Conservation (phyloP, 2,329 filamentous ascomycete genomes). For the Cladophialophora carrionii region DNA sequence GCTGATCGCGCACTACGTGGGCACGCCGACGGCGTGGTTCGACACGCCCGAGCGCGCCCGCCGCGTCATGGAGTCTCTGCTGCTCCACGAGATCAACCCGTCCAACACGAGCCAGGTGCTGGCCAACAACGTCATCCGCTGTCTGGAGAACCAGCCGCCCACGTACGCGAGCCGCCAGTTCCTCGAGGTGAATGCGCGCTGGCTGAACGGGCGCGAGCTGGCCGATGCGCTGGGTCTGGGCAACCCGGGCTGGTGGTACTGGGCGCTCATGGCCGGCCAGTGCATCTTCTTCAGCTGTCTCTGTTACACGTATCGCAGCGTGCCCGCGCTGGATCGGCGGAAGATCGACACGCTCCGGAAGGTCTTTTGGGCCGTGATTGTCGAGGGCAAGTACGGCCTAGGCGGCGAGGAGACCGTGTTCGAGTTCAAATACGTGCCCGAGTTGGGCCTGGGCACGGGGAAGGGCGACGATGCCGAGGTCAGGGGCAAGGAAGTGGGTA, state of each 20-base stretch:
- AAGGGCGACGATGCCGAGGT: constrained; percentile 47
- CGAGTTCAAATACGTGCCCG: constrained; percentile 71
- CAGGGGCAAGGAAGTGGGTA: constrained; percentile 17
- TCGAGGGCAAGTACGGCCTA: constrained; percentile 65
- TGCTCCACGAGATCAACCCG: constrained; percentile 68
- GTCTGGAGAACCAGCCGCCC: constrained; percentile 68
- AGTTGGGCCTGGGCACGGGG: constrained; percentile 54
- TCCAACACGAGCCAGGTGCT: constrained; percentile 64
- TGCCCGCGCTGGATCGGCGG: constrained; percentile 54
- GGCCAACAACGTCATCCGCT: constrained; percentile 74
- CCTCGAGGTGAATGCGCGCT: constrained; percentile 68
- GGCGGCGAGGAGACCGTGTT: constrained; percentile 64
- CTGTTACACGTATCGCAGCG: constrained; percentile 50
- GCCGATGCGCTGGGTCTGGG: constrained; percentile 63
- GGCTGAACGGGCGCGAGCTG: constrained; percentile 70
- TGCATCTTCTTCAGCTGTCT: constrained; percentile 65
- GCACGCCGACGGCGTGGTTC: constrained; percentile 67
- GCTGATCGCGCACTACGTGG: constrained; percentile 72
- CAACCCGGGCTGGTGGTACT: constrained; percentile 61
- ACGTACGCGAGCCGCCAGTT: constrained; percentile 68
- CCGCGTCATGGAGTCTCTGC: constrained; percentile 68
- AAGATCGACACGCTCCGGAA: constrained; percentile 58
- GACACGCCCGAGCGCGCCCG: constrained; percentile 58
- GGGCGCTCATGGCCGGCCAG: constrained; percentile 64
- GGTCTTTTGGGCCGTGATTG: constrained; percentile 63